Evolutionary conservation across 352 stramenopile genomes (phyloP).

Genomic region (Pythium rhizo-oryzae): DNA sequence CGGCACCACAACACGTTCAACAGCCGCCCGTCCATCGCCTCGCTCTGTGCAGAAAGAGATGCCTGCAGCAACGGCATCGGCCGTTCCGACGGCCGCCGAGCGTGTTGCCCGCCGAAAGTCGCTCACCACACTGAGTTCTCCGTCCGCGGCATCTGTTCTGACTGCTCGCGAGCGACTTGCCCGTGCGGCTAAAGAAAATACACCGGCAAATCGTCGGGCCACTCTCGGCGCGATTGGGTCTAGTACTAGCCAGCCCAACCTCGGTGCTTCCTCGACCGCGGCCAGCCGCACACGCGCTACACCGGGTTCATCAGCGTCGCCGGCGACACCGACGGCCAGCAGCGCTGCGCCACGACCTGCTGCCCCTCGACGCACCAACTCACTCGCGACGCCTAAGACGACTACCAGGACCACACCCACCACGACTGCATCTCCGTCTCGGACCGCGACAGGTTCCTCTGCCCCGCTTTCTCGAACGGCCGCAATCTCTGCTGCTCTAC

Average conservation of each 20-base stretch:
- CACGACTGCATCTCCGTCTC: not conserved
- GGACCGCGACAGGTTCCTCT: not conserved
- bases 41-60: slow-evolving; percentile 16
- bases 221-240: slow-evolving; percentile 31
- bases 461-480: not conserved
- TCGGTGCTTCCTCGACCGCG: not conserved
- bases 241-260: slow-evolving; percentile 19
- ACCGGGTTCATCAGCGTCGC: slow-evolving; percentile 3
- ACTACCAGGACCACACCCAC: not conserved
- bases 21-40: slow-evolving; percentile 11
- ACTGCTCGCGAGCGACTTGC: slow-evolving; percentile 30
- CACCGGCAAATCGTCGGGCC: slow-evolving; percentile 25
- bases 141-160: slow-evolving; percentile 20
- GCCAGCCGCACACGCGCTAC: slow-evolving; percentile 14
- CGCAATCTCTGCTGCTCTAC: slow-evolving; percentile 2
- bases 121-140: slow-evolving; percentile 30
- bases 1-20: not conserved
- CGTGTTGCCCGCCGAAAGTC: slow-evolving; percentile 30
- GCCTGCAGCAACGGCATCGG: not conserved
- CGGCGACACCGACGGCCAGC: slow-evolving; percentile 15
- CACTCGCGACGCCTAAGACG: slow-evolving; percentile 16
- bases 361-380: slow-evolving; percentile 17
- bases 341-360: slow-evolving; percentile 15
- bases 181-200: slow-evolving; percentile 18
- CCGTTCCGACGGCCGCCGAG: slow-evolving; percentile 16